Percentiles rank a stretch among this genome's conserved stretches.
phyloP scores from a whole-genome alignment of 75 land plant genomes.

The Chamaecyparis obtusa region DNA sequence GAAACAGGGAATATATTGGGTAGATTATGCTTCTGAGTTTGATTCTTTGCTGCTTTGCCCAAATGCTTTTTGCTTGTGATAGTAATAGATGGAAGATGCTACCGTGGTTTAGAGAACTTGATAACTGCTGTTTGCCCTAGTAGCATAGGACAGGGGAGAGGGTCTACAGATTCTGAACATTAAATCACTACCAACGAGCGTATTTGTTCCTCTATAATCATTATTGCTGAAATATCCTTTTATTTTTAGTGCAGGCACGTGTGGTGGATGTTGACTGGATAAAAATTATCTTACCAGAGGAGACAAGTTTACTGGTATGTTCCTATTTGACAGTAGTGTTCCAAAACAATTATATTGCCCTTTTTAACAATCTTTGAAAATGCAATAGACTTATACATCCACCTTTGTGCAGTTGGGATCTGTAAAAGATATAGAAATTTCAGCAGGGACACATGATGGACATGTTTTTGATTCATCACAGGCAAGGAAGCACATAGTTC shows the following conservation, averaged over 20 bases:
- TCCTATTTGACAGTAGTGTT: background rate
- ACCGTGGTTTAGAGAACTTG: background rate
- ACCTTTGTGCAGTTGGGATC: conserved; percentile 59
- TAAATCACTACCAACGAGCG: background rate
- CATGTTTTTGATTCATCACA: conserved; percentile 72
- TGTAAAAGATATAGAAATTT: conserved; percentile 42
- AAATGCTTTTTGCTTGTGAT: background rate
- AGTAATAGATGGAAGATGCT: background rate
- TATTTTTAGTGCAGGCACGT: conserved; percentile 46
- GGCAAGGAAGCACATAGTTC: conserved; percentile 29
- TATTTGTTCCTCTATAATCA: background rate
- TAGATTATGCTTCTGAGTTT: background rate
- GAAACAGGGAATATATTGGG: background rate
- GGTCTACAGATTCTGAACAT: background rate
- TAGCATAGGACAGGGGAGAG: background rate
- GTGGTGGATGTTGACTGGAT: conserved; percentile 98
- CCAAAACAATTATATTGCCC: background rate
- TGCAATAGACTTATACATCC: background rate
- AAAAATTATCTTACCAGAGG: conserved; percentile 57
- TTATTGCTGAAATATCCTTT: conserved; percentile 2
- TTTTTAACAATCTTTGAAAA: background rate
- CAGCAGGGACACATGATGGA: conserved; percentile 69
- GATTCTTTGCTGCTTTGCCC: background rate
- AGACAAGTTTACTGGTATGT: conserved; percentile 69
- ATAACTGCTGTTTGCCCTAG: background rate